Conservation (phyloP, 1,284 basidiomycete genomes). For the Moniliella sp. region DNA sequence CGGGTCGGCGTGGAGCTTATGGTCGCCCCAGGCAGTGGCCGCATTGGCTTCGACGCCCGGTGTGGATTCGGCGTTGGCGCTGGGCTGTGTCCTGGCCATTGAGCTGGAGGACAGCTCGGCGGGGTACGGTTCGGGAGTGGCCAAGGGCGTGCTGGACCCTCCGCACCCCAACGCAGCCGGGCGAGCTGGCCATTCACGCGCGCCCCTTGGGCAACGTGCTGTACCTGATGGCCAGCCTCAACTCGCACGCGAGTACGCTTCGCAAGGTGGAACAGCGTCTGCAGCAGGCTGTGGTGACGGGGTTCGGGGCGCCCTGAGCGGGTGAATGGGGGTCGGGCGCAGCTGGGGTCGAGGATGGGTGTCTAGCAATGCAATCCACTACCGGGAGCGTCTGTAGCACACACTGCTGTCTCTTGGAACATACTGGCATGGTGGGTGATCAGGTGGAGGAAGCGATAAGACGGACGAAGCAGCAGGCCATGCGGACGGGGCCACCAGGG, state of each 20-base stretch:
- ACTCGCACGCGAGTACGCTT: slow-evolving; percentile 39
- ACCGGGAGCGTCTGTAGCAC: no score
- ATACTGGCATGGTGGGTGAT: no score
- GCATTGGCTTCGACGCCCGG: slow-evolving; percentile 42
- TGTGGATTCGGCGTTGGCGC: slow-evolving; percentile 58
- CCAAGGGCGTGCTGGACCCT: not conserved
- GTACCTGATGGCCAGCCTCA: slow-evolving; percentile 82
- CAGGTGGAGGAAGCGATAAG: no score
- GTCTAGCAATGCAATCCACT: no score
- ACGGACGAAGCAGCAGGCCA: no score
- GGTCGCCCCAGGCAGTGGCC: slow-evolving; percentile 54
- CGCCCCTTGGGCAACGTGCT: slow-evolving; percentile 75
- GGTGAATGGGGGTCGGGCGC: no score
- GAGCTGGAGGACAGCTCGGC: slow-evolving; percentile 45
- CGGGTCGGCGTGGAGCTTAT: slow-evolving; percentile 87
- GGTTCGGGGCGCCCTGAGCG: no score
- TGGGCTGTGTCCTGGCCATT: slow-evolving; percentile 69
- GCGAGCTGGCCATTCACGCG: slow-evolving; percentile 53
- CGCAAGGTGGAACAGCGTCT: slow-evolving; percentile 3
- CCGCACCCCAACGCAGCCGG: slow-evolving; percentile 5
- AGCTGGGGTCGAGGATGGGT: no score
- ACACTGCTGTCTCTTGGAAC: no score
- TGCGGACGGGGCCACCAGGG: no score
- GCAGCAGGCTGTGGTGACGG: no score
- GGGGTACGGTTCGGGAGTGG: slow-evolving; percentile 1